phyloP scores from a whole-genome alignment of 805 yeast species.

The Vanderwaltozyma verrucispora region DNA sequence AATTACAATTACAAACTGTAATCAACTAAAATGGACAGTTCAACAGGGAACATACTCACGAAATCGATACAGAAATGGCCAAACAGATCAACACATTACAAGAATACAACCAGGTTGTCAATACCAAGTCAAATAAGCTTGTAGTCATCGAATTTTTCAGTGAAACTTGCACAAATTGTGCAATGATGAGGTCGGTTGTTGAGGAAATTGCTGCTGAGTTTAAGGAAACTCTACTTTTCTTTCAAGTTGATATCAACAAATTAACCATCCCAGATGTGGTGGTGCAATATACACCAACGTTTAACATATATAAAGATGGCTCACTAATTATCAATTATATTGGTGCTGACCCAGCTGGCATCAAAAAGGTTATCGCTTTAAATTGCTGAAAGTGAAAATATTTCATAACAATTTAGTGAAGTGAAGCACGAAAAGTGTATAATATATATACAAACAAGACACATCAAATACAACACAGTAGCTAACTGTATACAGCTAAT shows the following conservation, averaged over 20 bases:
- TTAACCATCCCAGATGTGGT: background rate
- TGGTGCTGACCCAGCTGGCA: constrained; percentile 2
- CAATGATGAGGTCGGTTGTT: constrained; percentile 1
- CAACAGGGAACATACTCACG: too few species aligned
- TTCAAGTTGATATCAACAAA: background rate
- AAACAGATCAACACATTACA: too few species aligned
- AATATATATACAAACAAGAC: too few species aligned
- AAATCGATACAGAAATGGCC: too few species aligned
- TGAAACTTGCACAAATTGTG: background rate
- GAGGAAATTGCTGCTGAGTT: background rate
- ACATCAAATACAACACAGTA: too few species aligned
- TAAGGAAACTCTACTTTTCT: background rate
- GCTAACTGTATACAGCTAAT: too few species aligned
- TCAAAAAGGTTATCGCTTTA: background rate
- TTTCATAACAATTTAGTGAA: background rate
- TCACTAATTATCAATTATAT: background rate
- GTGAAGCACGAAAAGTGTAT: background rate
- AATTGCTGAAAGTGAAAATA: background rate
- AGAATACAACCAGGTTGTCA: too few species aligned
- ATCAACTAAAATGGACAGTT: too few species aligned
- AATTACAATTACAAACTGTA: too few species aligned
- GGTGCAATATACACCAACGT: constrained; percentile 1
- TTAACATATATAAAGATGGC: constrained; percentile 1
- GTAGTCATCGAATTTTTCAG: background rate
- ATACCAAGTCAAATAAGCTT: background rate